Evolutionary conservation across 768 basidiomycete genomes (phyloP), one percentile per base, ranked within the genome.

Genomic region (Tubosaeta sp.): DNA sequence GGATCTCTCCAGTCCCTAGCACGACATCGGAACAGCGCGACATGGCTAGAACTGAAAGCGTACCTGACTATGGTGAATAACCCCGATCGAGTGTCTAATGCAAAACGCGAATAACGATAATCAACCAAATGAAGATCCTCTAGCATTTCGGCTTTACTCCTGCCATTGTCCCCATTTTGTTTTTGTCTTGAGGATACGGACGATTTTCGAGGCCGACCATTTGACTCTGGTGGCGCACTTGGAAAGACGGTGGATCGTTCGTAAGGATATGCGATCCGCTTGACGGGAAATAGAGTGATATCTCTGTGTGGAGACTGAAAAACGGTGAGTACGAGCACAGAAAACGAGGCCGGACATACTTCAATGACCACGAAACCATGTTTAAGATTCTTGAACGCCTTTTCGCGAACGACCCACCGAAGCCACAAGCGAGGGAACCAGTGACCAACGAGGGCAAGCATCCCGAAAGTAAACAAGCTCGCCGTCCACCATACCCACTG

Each of bases 371-470:
- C 78, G 59, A 92, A 86, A 5, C 89, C 91, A 58, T 82, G 71
- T 33, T 71, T 68, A 9, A 83, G 74, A 51, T 89, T 72, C 44
- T 82, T 81, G 62, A 98, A 99, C 19, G 88, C 86, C 48, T 81
- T 90, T 68, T 95, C 91, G 42, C 73, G 77, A 2, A 91, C 83
- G 19, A 90, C 88, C 81, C 87, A 95, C 27, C 82, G 82, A 46
- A 98, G 80, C 97, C 97, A 97, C 26, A 94, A 58, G 6, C 78
- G 81, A 51, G 97, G 97, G 58, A 97, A 84, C 97, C 97, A 99
- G 62, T 93, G 85, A 4, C 94, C 95, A 9, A 95, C 69, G 16
- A 99, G 76, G 11, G 79, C 85, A 19, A 97, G 72, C 5, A 81
- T 67, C 5, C 97, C 95, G 11, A 85, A 71, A 2, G 84, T 82